Percentiles rank a stretch among this genome's conserved stretches.
Evolutionary conservation across 2,329 filamentous ascomycete genomes (phyloP).

Genomic region (Pseudocercospora crystallina): DNA sequence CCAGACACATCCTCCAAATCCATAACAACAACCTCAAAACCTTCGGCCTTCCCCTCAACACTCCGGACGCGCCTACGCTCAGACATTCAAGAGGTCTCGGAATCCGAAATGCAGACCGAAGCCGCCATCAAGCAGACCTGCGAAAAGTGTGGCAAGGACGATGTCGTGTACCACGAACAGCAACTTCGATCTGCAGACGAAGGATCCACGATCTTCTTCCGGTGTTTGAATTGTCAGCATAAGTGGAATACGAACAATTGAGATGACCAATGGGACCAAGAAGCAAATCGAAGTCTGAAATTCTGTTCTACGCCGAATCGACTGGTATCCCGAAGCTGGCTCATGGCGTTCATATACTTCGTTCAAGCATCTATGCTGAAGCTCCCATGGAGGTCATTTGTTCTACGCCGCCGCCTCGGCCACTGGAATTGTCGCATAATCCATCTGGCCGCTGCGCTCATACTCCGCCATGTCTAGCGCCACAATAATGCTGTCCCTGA

Average conservation of each 20-base stretch:
- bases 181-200: constrained; percentile 93
- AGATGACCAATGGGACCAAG: constrained; percentile 23
- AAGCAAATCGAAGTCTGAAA: neutral
- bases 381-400: too few relatives aligned
- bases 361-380: too few relatives aligned
- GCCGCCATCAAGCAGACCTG: constrained; percentile 69
- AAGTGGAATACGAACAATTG: constrained; percentile 69
- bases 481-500: constrained; percentile 90
- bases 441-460: constrained; percentile 81
- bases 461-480: constrained; percentile 98
- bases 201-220: constrained; percentile 89
- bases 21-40: constrained; percentile 80
- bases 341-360: too few relatives aligned
- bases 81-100: constrained; percentile 77
- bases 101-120: constrained; percentile 66
- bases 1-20: constrained; percentile 74
- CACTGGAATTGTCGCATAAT: constrained; percentile 84
- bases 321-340: neutral
- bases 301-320: neutral
- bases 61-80: constrained; percentile 76
- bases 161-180: constrained; percentile 81
- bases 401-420: constrained; percentile 23
- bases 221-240: constrained; percentile 75
- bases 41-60: constrained; percentile 86
- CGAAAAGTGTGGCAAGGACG: constrained; percentile 73